These are phyloP conservation scores for Salvia splendens DNA, from an alignment of 257 asterid species.

Conservation along the genomic window DNA sequence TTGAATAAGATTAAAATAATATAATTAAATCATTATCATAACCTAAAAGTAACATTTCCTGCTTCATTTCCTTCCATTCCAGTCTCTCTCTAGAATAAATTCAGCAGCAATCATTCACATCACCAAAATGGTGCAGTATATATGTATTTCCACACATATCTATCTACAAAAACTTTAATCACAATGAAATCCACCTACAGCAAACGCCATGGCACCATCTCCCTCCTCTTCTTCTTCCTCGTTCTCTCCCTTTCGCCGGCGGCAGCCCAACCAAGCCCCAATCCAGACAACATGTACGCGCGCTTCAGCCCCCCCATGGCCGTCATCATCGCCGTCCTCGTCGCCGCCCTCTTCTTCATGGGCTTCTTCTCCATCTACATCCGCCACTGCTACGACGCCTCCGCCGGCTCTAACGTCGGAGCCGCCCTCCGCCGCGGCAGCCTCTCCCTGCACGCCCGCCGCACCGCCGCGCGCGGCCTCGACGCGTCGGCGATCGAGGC, in stretches of 20 bases:
- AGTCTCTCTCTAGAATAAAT: no score
- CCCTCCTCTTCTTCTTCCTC: neutral
- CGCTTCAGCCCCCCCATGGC: constrained; percentile 76
- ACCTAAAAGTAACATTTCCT: no score
- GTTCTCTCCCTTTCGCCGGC: constrained; percentile 29
- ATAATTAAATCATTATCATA: no score
- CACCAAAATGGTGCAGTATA: no score
- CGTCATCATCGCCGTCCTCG: constrained; percentile 65
- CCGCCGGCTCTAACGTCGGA: constrained; percentile 28
- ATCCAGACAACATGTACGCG: constrained; percentile 37
- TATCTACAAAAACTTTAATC: neutral
- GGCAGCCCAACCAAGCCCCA: constrained; percentile 45
- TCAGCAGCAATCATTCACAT: neutral
- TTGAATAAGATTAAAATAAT: no score
- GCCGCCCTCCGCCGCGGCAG: constrained; percentile 41
- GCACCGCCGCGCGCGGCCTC: constrained; percentile 68
- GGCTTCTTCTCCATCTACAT: constrained; percentile 84
- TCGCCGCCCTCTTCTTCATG: constrained; percentile 79
- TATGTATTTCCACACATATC: neutral
- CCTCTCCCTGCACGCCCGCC: constrained; percentile 44
- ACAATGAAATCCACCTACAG: neutral
- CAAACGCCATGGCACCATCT: neutral
- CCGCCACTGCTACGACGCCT: constrained; percentile 66
- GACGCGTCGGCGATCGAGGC: constrained; percentile 59
- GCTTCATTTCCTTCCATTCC: neutral